Evolutionary conservation across 495 filamentous ascomycete species (phyloP).

Genomic region (Talaromyces ruber): DNA sequence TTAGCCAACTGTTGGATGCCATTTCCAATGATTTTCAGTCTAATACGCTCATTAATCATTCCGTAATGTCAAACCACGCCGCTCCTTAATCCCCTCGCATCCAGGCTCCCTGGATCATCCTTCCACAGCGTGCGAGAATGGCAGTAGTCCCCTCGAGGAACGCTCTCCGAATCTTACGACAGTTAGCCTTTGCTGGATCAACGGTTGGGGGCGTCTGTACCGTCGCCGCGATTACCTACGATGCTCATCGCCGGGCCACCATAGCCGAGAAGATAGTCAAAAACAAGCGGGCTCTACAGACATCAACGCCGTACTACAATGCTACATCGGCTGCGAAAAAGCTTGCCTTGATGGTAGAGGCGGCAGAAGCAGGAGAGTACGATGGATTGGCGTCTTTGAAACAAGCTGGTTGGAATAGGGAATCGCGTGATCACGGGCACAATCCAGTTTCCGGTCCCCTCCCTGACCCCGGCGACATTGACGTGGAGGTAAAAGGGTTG

Average conservation of each 20-base stretch:
- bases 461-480: neutral
- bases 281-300: constrained; percentile 35
- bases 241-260: constrained; percentile 31
- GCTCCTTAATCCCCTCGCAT: neutral
- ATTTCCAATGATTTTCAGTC: neutral
- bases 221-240: constrained; percentile 32
- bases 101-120: neutral
- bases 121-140: constrained; percentile 7
- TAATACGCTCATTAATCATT: neutral
- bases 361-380: constrained; percentile 35
- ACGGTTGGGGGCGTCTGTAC: constrained; percentile 33
- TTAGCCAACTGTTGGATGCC: neutral
- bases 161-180: constrained; percentile 35
- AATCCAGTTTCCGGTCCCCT: neutral
- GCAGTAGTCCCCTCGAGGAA: constrained; percentile 35
- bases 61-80: neutral
- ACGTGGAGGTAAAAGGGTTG: neutral
- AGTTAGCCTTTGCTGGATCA: constrained; percentile 33
- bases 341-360: constrained; percentile 32
- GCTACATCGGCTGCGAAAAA: constrained; percentile 32
- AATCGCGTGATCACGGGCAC: neutral
- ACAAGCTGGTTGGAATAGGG: constrained; percentile 12
- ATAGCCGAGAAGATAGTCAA: constrained; percentile 35
- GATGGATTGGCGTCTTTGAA: constrained; percentile 30
- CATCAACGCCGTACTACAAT: constrained; percentile 36